Conservation (phyloP, 805 yeast species). For the Candida bentonensis region DNA sequence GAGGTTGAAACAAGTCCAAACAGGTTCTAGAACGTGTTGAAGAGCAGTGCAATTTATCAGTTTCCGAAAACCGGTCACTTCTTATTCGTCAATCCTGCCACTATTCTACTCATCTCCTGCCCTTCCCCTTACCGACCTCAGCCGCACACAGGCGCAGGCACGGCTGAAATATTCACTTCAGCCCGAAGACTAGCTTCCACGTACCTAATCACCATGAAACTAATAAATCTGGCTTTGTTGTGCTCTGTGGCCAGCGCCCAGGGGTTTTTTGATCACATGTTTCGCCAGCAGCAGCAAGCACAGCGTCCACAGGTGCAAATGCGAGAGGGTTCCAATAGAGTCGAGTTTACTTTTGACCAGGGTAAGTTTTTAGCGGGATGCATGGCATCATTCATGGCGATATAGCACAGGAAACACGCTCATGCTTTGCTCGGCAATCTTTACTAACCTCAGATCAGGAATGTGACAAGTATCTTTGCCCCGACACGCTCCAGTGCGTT, state of each 20-base stretch:
- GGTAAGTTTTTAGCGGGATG: slow-evolving; percentile 6
- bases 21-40: too few species aligned
- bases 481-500: slow-evolving; percentile 73
- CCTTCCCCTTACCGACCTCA: too few species aligned
- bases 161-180: too few species aligned
- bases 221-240: too few species aligned
- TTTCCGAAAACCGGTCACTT: too few species aligned
- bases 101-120: too few species aligned
- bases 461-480: slow-evolving; percentile 64
- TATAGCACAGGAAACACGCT: slow-evolving; percentile 4
- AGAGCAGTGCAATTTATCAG: too few species aligned
- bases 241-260: not conserved
- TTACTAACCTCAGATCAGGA: slow-evolving; percentile 17
- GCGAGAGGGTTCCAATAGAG: slow-evolving; percentile 13
- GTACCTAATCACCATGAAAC: too few species aligned
- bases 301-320: slow-evolving; percentile 24
- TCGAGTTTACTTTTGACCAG: slow-evolving; percentile 12
- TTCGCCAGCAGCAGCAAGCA: slow-evolving; percentile 24
- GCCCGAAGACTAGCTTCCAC: too few species aligned
- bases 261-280: slow-evolving; percentile 28
- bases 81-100: too few species aligned
- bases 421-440: slow-evolving; percentile 10
- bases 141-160: too few species aligned
- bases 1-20: too few species aligned
- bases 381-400: not conserved